These are phyloP conservation scores for Ceratobasidium sp. DNA, from an alignment of 1,284 basidiomycete species.

Conservation along the genomic window DNA sequence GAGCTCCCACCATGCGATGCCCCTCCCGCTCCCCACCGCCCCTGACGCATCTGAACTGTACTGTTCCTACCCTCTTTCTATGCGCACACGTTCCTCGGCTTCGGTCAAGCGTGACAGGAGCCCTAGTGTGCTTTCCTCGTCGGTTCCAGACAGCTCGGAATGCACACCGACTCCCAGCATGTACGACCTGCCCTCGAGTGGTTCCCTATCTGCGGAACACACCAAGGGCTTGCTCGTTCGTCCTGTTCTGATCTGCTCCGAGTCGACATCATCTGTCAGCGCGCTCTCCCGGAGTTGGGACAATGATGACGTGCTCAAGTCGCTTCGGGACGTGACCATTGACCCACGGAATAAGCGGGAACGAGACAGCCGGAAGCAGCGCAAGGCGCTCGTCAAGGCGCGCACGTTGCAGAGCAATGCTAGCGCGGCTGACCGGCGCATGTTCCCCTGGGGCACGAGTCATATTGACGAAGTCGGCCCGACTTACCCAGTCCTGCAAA, in stretches of 20 bases:
- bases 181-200: slow-evolving; percentile 28
- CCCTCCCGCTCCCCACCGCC: slow-evolving; percentile 33
- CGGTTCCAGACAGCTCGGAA: slow-evolving; percentile 29
- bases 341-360: slow-evolving; percentile 20
- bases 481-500: slow-evolving; percentile 36
- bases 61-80: slow-evolving; percentile 34
- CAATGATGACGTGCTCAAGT: slow-evolving; percentile 37
- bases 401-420: slow-evolving; percentile 1
- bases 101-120: slow-evolving; percentile 30
- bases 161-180: slow-evolving; percentile 40
- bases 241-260: slow-evolving; percentile 38
- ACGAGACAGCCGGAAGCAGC: slow-evolving; percentile 24
- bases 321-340: slow-evolving; percentile 17
- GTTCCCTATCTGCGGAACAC: slow-evolving; percentile 30
- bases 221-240: slow-evolving; percentile 40
- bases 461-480: slow-evolving; percentile 35
- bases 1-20: slow-evolving; percentile 43
- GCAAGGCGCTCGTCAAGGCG: slow-evolving; percentile 19
- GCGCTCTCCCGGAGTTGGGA: slow-evolving; percentile 18
- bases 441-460: slow-evolving; percentile 27
- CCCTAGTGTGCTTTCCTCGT: slow-evolving; percentile 23
- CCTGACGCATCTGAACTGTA: slow-evolving; percentile 43
- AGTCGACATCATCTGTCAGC: slow-evolving; percentile 14
- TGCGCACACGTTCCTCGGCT: slow-evolving; percentile 25
- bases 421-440: slow-evolving; percentile 12